Conservation (phyloP, 495 filamentous ascomycete species). For the Penicillium malachiteum region DNA sequence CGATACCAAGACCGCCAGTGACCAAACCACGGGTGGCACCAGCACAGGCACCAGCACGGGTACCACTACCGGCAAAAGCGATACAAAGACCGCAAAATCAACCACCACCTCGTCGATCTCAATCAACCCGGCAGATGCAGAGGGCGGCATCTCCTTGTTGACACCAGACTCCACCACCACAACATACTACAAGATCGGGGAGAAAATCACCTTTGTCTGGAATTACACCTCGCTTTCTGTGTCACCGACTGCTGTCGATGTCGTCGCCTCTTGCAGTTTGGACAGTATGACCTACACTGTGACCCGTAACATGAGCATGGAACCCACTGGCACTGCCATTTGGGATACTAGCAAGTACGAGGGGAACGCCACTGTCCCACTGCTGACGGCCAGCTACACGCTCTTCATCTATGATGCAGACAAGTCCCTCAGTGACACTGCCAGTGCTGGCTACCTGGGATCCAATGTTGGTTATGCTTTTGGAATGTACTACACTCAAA, state of each 20-base stretch:
- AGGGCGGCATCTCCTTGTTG: slow-evolving; percentile 80
- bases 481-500: slow-evolving; percentile 74
- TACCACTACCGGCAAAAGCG: slow-evolving; percentile 1
- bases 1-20: slow-evolving; percentile 19
- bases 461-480: slow-evolving; percentile 65
- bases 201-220: slow-evolving; percentile 84
- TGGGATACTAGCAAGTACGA: slow-evolving; percentile 84
- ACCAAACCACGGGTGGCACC: slow-evolving; percentile 7
- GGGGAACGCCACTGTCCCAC: slow-evolving; percentile 53
- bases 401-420: slow-evolving; percentile 78
- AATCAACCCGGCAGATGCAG: slow-evolving; percentile 57
- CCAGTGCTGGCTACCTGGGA: slow-evolving; percentile 71
- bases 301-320: slow-evolving; percentile 59
- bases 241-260: slow-evolving; percentile 75
- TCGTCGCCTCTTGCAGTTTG: slow-evolving; percentile 73
- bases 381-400: slow-evolving; percentile 78
- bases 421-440: slow-evolving; percentile 56
- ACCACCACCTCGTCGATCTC: slow-evolving; percentile 43
- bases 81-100: slow-evolving; percentile 31
- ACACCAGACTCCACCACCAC: slow-evolving; percentile 63
- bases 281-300: slow-evolving; percentile 68
- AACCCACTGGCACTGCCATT: slow-evolving; percentile 55
- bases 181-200: slow-evolving; percentile 85
- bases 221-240: slow-evolving; percentile 88
- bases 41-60: not conserved